Percentiles rank a stretch among this genome's conserved stretches.
phyloP scores from a whole-genome alignment of 2,329 filamentous ascomycete genomes.

The Alternaria arbusti region DNA sequence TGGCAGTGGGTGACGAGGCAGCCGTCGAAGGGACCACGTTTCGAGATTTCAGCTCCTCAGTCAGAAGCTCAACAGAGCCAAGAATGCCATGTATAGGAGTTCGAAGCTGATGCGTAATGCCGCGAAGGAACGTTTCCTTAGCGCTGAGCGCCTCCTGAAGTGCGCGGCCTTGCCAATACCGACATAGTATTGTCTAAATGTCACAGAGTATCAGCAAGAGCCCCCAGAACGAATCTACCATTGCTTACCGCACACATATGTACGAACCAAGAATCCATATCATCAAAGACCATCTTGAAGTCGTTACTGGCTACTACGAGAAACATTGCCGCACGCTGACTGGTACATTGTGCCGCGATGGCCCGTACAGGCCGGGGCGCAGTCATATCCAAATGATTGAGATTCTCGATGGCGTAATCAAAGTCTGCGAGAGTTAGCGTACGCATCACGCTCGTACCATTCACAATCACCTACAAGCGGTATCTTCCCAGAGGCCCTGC shows the following conservation, averaged over 20 bases:
- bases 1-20: slow-evolving; percentile 14
- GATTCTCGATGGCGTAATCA: slow-evolving; percentile 47
- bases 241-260: slow-evolving; percentile 45
- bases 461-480: slow-evolving; percentile 19
- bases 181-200: slow-evolving; percentile 39
- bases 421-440: slow-evolving; percentile 25
- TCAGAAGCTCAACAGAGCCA: slow-evolving; percentile 50
- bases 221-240: too few relatives aligned
- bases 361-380: slow-evolving; percentile 46
- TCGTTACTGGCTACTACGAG: slow-evolving; percentile 52
- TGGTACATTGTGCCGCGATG: slow-evolving; percentile 48
- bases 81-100: slow-evolving; percentile 59
- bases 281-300: slow-evolving; percentile 54
- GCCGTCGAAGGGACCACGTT: slow-evolving; percentile 19
- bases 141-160: slow-evolving; percentile 52
- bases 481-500: slow-evolving; percentile 55
- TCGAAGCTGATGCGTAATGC: slow-evolving; percentile 56
- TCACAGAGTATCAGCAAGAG: neutral
- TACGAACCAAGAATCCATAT: slow-evolving; percentile 56
- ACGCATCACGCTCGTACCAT: too few relatives aligned
- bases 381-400: slow-evolving; percentile 42
- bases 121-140: slow-evolving; percentile 55
- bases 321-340: slow-evolving; percentile 36
- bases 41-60: slow-evolving; percentile 48
- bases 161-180: slow-evolving; percentile 48